These are phyloP conservation scores for Fragaria ananassa DNA, from an alignment of 306 rosid species.

Conservation along the genomic window DNA sequence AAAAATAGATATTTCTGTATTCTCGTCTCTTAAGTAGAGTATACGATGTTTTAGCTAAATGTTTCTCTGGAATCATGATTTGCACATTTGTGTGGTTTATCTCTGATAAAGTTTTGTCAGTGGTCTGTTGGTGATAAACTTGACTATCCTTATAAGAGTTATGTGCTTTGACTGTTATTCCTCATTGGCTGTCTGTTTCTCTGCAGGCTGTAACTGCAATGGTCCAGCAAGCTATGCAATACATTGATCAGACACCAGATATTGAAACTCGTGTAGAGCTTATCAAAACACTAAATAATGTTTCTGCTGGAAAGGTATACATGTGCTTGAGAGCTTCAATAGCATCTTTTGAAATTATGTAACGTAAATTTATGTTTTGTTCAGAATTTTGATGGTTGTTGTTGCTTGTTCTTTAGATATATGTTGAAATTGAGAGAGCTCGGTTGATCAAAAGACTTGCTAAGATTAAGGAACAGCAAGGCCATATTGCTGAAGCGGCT, in stretches of 20 bases:
- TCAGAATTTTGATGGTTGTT: not conserved
- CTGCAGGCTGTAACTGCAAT: conserved; percentile 78
- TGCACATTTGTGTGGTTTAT: not conserved
- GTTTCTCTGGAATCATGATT: not conserved
- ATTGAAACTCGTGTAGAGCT: conserved; percentile 76
- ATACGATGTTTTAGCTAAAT: not conserved
- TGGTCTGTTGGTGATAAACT: not conserved
- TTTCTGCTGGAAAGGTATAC: conserved; percentile 87
- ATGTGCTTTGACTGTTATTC: not conserved
- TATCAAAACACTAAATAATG: conserved; percentile 70
- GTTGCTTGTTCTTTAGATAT: conserved; percentile 44
- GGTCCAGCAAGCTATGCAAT: conserved; percentile 96
- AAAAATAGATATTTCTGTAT: not conserved
- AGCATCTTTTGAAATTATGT: not conserved
- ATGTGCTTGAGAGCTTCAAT: not conserved
- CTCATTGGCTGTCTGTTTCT: conserved; percentile 15
- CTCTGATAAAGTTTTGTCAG: not conserved
- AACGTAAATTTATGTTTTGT: not conserved
- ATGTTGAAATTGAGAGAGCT: conserved; percentile 87
- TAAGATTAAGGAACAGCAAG: conserved; percentile 87
- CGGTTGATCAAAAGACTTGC: conserved; percentile 82
- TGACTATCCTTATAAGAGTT: too few relatives aligned
- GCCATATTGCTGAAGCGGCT: conserved; percentile 88
- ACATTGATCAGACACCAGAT: conserved; percentile 81
- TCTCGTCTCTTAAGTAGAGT: not conserved